Conservation (phyloP, 305 asterid genomes). For the Fraxinus baroniana region DNA sequence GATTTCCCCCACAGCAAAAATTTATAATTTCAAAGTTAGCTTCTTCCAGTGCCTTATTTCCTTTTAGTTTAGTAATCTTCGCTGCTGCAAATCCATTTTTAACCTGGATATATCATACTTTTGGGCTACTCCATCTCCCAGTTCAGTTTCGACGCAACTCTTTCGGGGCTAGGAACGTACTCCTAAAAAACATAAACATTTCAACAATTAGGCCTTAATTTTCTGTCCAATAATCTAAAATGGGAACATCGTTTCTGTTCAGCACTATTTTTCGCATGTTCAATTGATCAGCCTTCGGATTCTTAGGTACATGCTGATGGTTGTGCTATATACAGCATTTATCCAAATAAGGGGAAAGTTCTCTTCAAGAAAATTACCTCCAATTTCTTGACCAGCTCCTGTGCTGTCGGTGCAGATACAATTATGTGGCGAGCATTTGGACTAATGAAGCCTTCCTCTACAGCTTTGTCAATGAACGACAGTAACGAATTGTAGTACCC, state of each 20-base stretch:
- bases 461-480: conserved; percentile 91
- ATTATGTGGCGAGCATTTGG: conserved; percentile 85
- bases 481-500: conserved; percentile 77
- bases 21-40: conserved; percentile 40
- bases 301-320: background rate
- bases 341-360: background rate
- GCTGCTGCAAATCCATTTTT: conserved; percentile 24
- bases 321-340: background rate
- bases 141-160: conserved; percentile 79
- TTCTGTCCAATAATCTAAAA: background rate
- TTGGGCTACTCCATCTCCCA: conserved; percentile 85
- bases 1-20: conserved; percentile 34
- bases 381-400: conserved; percentile 78
- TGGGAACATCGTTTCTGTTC: background rate
- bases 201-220: background rate
- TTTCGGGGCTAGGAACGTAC: conserved; percentile 79
- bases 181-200: conserved; percentile 40
- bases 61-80: conserved; percentile 22
- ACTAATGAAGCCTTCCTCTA: conserved; percentile 80
- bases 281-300: background rate
- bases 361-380: conserved; percentile 42
- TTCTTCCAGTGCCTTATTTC: conserved; percentile 28
- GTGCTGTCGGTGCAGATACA: conserved; percentile 78
- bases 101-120: conserved; percentile 59
- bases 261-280: background rate